Evolutionary conservation across 179 eudicot genomes (phyloP), one percentile per base, ranked within the genome.

Genomic region (Silene coronaria): DNA sequence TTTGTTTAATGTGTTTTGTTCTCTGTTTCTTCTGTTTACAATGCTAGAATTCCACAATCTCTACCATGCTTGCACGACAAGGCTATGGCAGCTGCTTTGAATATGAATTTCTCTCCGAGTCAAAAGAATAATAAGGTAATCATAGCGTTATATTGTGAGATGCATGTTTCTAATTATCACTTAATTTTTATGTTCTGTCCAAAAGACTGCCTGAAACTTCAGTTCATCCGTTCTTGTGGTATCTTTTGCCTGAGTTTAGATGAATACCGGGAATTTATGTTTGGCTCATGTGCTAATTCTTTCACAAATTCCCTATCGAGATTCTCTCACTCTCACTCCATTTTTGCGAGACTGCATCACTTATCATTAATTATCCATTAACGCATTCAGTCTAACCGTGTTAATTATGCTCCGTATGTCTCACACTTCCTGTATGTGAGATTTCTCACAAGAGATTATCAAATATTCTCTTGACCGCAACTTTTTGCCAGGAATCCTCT

Each of bases 21-120:
- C 12, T 12, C 45, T 45, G 11, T 53, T 26, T 12, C 59, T 27
- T 7, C 57, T 48, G 38, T 65, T 70, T 59, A n/a, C 51, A 3
- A 65, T 64, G 58, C 38, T 71, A 91, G 98, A 80, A 71, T 87
- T 73, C 91, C 87, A 7, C 86, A 91, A 75, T 86, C 89, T 67
- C 82, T 90, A 77, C 96, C 97, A 55, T 82, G 84, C 77, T 89
- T 93, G 82, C 93, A 91, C 67, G 97, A 93, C 81, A 83, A 91
- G 83, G 90, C 88, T 70, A 88, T 93, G 76, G 93, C 90, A 80
- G 96, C 98, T 81, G 95, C 95, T 51, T 82, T 85, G 45, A 90
- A 89, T 77, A 72, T 89, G 74, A 79, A 76, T 74, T 70, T 74
- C 71, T 91, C 92, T 69, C 80, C 84, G 2, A 70, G 65, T 76